phyloP scores from a whole-genome alignment of 345 rosid species.

The Aurinia saxatilis region DNA sequence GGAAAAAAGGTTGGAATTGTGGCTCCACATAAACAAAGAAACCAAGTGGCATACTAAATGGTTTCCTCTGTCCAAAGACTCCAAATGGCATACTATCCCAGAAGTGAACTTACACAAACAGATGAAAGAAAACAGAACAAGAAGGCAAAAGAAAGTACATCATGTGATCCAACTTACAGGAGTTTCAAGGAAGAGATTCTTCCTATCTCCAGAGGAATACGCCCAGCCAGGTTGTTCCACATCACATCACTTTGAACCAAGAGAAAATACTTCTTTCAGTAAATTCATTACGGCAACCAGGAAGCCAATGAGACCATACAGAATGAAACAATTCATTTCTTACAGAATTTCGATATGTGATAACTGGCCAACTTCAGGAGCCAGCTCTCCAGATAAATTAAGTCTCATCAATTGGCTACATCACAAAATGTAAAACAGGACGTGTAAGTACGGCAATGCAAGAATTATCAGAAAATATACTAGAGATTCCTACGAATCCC shows the following conservation, averaged over 20 bases:
- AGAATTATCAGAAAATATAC: too few species aligned
- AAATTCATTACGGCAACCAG: neutral
- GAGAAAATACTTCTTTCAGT: neutral
- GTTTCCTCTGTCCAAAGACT: neutral
- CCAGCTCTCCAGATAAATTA: constrained; percentile 77
- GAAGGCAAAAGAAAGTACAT: neutral
- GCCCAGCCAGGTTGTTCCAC: constrained; percentile 80
- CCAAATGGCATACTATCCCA: neutral
- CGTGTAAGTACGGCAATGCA: neutral
- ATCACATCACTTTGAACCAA: constrained; percentile 57
- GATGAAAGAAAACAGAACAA: neutral
- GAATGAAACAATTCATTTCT: constrained; percentile 27
- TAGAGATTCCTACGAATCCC: too few species aligned
- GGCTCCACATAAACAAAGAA: neutral
- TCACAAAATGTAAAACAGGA: constrained; percentile 1
- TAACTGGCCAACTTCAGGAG: constrained; percentile 63
- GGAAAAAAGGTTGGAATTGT: neutral
- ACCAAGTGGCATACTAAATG: neutral
- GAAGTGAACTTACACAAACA: neutral
- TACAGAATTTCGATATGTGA: constrained; percentile 55
- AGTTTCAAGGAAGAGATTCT: constrained; percentile 45
- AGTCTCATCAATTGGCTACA: constrained; percentile 58
- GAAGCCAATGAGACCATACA: neutral
- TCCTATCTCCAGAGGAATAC: constrained; percentile 86
- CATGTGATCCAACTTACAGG: constrained; percentile 49